Evolutionary conservation across 768 basidiomycete species (phyloP), one percentile per base, ranked within the genome.

Genomic region (Pleurotus giganteus): DNA sequence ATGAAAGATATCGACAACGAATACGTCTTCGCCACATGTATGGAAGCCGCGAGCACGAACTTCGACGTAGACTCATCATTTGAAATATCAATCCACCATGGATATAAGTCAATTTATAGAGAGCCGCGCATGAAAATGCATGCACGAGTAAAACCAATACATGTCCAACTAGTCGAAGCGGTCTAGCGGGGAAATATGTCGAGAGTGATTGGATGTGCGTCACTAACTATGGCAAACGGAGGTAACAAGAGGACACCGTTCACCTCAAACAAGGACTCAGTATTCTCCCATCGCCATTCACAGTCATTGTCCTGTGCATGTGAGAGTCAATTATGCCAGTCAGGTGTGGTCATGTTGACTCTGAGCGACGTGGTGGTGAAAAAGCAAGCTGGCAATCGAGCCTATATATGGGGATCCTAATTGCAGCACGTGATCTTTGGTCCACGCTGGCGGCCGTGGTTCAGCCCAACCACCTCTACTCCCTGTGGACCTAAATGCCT

Each of bases 221-320:
- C 70, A 58, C 64, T 67, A 65, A 69, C 79, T 87, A 89, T 89
- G 82, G 84, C 84, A 79, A 74, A 75, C 71, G 71, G 72, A 76
- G 80, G 80, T 78, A 26, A 57, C 52, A 61, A 61, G 46, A 42
- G 24, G 36, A 74, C 81, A 75, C 79, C 71, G 75, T 75, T 73
- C 70, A 70, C 88, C 84, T 89, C 88, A 89, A 89, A 89, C 87
- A 70, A 81, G 80, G 84, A 85, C 75, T 47, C 55, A 54, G 7
- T 27, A 31, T 43, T 65, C 26, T 26, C 51, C 70, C 60, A 69
- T 62, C 70, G 71, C 70, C 66, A 60, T 65, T 63, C 46, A 54
- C n/a, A 34, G 34, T 13, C 15, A 24, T 24, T 24, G 37, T 21
- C n/a, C 13, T 15, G 28, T 47, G 26, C 24, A 28, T 23, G n/a